phyloP scores from a whole-genome alignment of 345 rosid genomes.

The Kernera saxatilis region DNA sequence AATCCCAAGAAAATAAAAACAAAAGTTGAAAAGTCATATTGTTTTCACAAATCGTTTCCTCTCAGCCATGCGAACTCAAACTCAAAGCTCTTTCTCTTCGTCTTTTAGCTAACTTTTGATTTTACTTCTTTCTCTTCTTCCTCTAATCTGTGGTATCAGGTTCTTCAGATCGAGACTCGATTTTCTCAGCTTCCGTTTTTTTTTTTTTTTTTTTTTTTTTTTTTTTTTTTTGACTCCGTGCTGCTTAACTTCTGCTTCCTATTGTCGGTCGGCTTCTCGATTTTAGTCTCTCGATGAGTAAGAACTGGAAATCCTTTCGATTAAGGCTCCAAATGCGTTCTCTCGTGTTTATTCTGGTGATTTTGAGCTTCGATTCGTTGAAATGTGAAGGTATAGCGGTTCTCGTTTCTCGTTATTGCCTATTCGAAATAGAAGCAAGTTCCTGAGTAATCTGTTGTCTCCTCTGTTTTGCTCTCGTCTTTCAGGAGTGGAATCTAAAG shows the following conservation, averaged over 20 bases:
- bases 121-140: neutral
- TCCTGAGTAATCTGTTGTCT: neutral
- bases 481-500: conserved; percentile 8
- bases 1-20: neutral
- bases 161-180: conserved; percentile 15
- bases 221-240: neutral
- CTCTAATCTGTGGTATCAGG: neutral
- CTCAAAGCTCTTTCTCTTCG: conserved; percentile 2
- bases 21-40: conserved; percentile 20
- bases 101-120: conserved; percentile 2
- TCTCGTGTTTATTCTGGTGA: conserved; percentile 8
- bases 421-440: neutral
- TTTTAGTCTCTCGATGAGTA: conserved; percentile 11
- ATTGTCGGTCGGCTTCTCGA: neutral
- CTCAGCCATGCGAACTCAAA: conserved; percentile 29
- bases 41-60: conserved; percentile 7
- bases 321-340: conserved; percentile 9
- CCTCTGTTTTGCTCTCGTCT: neutral
- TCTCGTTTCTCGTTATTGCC: neutral
- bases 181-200: neutral
- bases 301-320: conserved; percentile 19
- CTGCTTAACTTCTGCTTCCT: neutral
- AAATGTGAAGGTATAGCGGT: neutral
- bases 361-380: conserved; percentile 26
- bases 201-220: too few relatives aligned